These are phyloP conservation scores for Xerocomellus amylosporus DNA, from an alignment of 768 basidiomycete species.

Conservation along the genomic window DNA sequence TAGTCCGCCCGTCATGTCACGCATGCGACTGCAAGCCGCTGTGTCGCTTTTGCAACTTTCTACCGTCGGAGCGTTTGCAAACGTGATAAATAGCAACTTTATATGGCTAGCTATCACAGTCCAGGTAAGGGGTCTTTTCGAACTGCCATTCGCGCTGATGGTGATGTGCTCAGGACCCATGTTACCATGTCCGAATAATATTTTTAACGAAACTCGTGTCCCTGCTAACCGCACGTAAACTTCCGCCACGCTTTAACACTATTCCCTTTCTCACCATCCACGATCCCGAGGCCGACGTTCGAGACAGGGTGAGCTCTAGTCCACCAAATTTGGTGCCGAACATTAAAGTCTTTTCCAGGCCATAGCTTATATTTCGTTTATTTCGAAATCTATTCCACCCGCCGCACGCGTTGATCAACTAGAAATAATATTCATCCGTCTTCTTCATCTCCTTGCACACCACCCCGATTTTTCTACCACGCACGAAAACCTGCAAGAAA, in stretches of 20 bases:
- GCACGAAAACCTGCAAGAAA: slow-evolving; percentile 68
- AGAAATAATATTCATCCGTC: slow-evolving; percentile 80
- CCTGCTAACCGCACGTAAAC: slow-evolving; percentile 59
- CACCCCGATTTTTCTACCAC: slow-evolving; percentile 85
- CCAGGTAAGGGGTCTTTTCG: slow-evolving; percentile 55
- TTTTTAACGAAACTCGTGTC: slow-evolving; percentile 76
- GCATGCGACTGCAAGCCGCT: slow-evolving; percentile 82
- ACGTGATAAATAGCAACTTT: slow-evolving; percentile 59
- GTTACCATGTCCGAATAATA: slow-evolving; percentile 75
- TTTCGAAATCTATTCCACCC: slow-evolving; percentile 47
- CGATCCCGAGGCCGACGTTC: slow-evolving; percentile 86
- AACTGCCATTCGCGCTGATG: not conserved
- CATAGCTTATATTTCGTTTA: slow-evolving; percentile 50
- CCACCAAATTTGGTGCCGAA: not conserved
- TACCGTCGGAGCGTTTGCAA: slow-evolving; percentile 54
- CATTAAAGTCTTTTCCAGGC: slow-evolving; percentile 40
- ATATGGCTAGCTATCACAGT: slow-evolving; percentile 65
- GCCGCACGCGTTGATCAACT: slow-evolving; percentile 62
- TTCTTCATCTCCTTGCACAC: slow-evolving; percentile 86
- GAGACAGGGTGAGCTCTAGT: slow-evolving; percentile 48
- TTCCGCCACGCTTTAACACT: slow-evolving; percentile 72
- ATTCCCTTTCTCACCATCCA: slow-evolving; percentile 87
- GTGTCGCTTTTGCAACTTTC: slow-evolving; percentile 77
- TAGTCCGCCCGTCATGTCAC: slow-evolving; percentile 63
- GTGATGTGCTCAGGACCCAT: slow-evolving; percentile 62